Base-by-base conservation (phyloP, 257 asterid species). In the Craterostigma plantagineum region DNA sequence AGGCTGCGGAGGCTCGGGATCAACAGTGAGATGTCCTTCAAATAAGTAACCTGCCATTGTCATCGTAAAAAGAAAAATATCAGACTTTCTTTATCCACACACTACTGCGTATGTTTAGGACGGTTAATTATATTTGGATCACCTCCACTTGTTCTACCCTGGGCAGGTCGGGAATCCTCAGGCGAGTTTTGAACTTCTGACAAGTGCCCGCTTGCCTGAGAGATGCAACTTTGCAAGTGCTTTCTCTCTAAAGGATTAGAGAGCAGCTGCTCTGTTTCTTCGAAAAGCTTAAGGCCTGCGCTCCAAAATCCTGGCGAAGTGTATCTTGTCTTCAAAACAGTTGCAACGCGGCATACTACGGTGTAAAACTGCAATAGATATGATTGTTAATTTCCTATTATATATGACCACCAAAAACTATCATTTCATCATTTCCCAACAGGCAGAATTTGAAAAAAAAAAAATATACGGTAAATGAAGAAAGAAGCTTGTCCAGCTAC, bases 1-100 rank as follows among this genome's bases (percentile, higher is more conserved):
- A 1, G 95, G 92, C 67, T 79, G 91, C 30, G 85, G 87, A 64
- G 98, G 95, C 73, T 83, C 95, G 11, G 72, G 75, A 56, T 90
- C 95, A 11, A 83, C 93, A 13, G 98, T 83, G 17, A 90, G 92
- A 62, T 90, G 98, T 63, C 98, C 98, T 68, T 90, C 98, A 50
- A 90, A 90, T 42, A 90, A 71, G 63, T 64, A 90, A 35, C 98
- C 98, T 90, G 79, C 48, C 65, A 45, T 2, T 40, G 9, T 34
- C 43, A 10, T 27, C 30, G 12, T 18, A 34, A 17, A 12, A 11
- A n/a, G n/a, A n/a, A 46, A 46, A 14, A 48, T 12, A 23, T 23
- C 46, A 34, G 48, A 3, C n/a, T 14, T 18, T 14, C 8, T 6
- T 3, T 12, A n/a, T n/a, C n/a, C n/a, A n/a, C n/a, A n/a, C n/a